phyloP scores from a whole-genome alignment of 108 stramenopile species.

The Skeletonema grethae region DNA sequence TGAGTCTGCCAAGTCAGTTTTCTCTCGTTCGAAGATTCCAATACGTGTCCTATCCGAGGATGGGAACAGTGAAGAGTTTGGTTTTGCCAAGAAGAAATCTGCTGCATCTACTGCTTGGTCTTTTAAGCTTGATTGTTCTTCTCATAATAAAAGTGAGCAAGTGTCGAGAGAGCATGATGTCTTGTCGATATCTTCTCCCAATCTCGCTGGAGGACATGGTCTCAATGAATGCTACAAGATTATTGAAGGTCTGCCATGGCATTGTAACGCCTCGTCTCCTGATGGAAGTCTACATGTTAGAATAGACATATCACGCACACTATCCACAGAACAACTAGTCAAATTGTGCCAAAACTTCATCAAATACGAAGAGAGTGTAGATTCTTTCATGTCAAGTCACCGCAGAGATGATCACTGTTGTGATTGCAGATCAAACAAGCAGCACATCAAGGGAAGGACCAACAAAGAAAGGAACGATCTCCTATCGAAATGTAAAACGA shows the following conservation, averaged over 20 bases:
- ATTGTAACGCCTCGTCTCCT: slow-evolving; percentile 27
- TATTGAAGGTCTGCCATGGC: slow-evolving; percentile 36
- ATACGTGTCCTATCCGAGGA: slow-evolving; percentile 11
- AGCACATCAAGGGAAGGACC: slow-evolving; percentile 25
- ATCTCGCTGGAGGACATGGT: slow-evolving; percentile 55
- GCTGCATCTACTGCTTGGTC: slow-evolving; percentile 10
- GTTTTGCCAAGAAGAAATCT: slow-evolving; percentile 7
- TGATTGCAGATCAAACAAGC: slow-evolving; percentile 53
- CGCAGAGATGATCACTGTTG: slow-evolving; percentile 29
- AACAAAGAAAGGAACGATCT: slow-evolving; percentile 38
- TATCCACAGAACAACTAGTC: slow-evolving; percentile 43
- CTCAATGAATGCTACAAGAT: slow-evolving; percentile 52
- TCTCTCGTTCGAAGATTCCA: slow-evolving; percentile 33
- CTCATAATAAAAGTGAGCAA: not conserved
- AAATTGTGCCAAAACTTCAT: slow-evolving; percentile 70
- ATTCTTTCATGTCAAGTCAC: slow-evolving; percentile 57
- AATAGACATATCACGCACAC: slow-evolving; percentile 42
- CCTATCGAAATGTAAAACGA: slow-evolving; percentile 35
- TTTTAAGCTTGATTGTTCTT: slow-evolving; percentile 11
- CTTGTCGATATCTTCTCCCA: slow-evolving; percentile 49
- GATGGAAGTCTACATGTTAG: slow-evolving; percentile 58
- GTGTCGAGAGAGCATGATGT: slow-evolving; percentile 4
- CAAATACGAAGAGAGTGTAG: slow-evolving; percentile 69
- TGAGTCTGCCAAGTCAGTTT: slow-evolving; percentile 33
- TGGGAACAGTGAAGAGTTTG: slow-evolving; percentile 15